Percentiles rank a stretch among this genome's conserved stretches.
phyloP scores from a whole-genome alignment of 129 eudicot genomes.

The Helianthus tuberosus region DNA sequence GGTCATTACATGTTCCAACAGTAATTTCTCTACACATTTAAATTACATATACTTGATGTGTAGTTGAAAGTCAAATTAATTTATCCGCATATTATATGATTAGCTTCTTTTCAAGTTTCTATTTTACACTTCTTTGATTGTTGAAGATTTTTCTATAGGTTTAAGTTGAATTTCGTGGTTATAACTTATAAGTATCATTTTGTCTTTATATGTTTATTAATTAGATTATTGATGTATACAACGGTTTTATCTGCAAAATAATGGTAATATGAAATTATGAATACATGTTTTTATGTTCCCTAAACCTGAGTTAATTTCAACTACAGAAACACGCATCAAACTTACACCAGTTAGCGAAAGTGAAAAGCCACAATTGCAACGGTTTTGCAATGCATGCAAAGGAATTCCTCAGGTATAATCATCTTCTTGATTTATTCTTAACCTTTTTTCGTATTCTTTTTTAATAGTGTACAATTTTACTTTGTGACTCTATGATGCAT shows the following conservation, averaged over 20 bases:
- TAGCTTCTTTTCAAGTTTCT: background rate
- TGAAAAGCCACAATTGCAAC: conserved; percentile 70
- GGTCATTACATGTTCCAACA: conserved; percentile 62
- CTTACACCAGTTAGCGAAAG: conserved; percentile 68
- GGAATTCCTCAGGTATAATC: conserved; percentile 92
- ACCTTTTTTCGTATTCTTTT: background rate
- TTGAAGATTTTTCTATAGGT: conserved; percentile 6
- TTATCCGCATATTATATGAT: background rate
- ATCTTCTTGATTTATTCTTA: background rate
- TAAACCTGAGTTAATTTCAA: conserved; percentile 23
- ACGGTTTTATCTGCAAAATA: background rate
- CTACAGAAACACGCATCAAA: conserved; percentile 73
- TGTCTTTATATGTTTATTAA: conserved; percentile 1
- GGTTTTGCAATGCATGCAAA: conserved; percentile 90
- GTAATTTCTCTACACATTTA: conserved; percentile 47
- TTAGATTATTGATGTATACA: background rate
- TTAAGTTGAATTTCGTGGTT: conserved; percentile 7
- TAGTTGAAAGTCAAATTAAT: background rate
- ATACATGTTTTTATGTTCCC: conserved; percentile 8
- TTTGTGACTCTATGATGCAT: background rate
- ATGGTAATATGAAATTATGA: background rate
- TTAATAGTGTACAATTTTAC: background rate
- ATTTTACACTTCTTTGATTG: background rate
- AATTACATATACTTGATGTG: conserved; percentile 23
- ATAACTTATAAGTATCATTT: background rate